Base-by-base conservation (phyloP, 805 yeast genomes). In the Ogataea parapolymorpha region DNA sequence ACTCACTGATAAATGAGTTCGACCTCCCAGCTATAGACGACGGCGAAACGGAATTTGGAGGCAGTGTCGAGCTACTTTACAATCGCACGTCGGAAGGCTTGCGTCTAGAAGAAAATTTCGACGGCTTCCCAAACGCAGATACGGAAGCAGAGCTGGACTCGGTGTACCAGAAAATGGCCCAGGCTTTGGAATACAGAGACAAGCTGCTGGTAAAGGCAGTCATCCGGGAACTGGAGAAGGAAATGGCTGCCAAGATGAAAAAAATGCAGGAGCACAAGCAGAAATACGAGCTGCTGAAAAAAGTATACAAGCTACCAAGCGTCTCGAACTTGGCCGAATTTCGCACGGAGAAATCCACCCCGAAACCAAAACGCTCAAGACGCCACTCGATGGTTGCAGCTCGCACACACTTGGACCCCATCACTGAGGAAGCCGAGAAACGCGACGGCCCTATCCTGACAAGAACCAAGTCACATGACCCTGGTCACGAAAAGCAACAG, bases 301-400 rank as follows among this genome's bases (percentile, higher is more conserved):
- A 24, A 14, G 27, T 57, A 3, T 55, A 56, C 29, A 58, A 51
- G 32, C 46, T 59, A 18, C 63, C 62, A 7, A 58, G 62, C 39
- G 46, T 58, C 5, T 49, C 58, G 0, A 51, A 54, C 23, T 34
- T 59, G 24, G 44, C 39, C 15, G 47, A 48, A 17, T 28, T 44
- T 13, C 28, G 25, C 20, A 24, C 34, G 25, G 35, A 34, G 4
- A 22, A 33, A 3, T 6, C 26, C 20, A 27, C 24, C 5, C 13
- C 33, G 4, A 15, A 32, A 5, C 13, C 37, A 16, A 39, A 27
- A 27, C 16, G 30, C 5, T 20, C 37, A 2, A 32, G 26, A 22
- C 25, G 42, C 11, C 17, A 33, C 16, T 39, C 42, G 3, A n/a
- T 11, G 25, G 24, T 14, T 12, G 11, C 24, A 26, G 12, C 45